Evolutionary conservation across 371 early-diverging fungal genomes (phyloP), one percentile per base, ranked within the genome.

Genomic region (Homolaphlyctis polyrhiza): DNA sequence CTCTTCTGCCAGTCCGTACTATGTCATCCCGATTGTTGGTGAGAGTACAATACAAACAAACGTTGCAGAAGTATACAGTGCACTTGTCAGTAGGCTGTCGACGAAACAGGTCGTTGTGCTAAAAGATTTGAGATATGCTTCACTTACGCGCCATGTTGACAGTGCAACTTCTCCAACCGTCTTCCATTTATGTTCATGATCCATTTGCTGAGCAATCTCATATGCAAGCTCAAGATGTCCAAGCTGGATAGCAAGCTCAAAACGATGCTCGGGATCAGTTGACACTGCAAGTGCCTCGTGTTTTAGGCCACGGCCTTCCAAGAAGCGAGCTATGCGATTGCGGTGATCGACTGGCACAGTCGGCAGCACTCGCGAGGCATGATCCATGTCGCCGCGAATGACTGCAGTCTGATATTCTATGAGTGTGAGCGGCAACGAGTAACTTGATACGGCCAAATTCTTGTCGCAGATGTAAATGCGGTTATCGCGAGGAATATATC

Each of bases 371-470:
- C 71, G 68, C 30, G 85, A 83, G 18, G 97, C 97, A 1, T 86
- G 69, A 21, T 88, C 94, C 49, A 93, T 62, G 71, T 97, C 97
- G 13, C 91, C 92, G 55, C 96, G 91, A 48, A 97, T 80, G 54
- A 97, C 85, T 2, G 95, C 94, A 0, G 95, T 97, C 74, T 97
- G 96, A 73, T 96, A 97, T 78, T 96, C 94, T 62, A 98, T 90
- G 29, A 97, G 88, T 0, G 88, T 86, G 58, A 97, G 71, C 5
- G 98, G 95, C 58, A 98, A 79, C n/a, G 86, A 78, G 73, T 94
- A 98, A 74, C 92, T 89, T 71, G 86, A 87, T 33, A 96, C 82
- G 58, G 88, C 88, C 58, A 92, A 82, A 66, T 97, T 93, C 89
- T 87, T 93, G 81, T 98, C 98, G 33, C 90, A 87, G 51, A 97